Evolutionary conservation across 176 grass and related monocot genomes (phyloP), one percentile per base, ranked within the genome.

Genomic region (Phoenix dactylifera): DNA sequence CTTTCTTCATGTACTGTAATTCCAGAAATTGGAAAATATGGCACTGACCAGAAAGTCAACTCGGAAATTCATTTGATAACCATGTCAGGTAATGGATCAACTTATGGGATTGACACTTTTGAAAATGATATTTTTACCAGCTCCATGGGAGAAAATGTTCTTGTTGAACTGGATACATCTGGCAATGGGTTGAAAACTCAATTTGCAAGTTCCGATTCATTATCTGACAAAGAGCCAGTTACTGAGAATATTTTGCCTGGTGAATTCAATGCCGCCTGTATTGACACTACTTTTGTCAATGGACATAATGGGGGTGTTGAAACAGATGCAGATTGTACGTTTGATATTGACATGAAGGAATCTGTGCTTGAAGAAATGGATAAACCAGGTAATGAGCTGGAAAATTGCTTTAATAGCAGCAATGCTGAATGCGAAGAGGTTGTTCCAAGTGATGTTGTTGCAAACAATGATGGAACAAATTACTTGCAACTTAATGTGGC

Each of bases 261-360:
- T 62, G 69, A 71, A 60, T 69, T 61, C 35, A 60, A 84, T 76
- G 26, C 52, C 59, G 66, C 53, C 18, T 68, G 24, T 54, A 66
- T 61, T 39, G 77, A 67, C n/a, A 48, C 65, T 28, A 57, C 78
- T 65, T 80, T 68, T 71, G 71, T 52, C 54, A 59, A 70, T 79
- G 69, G 64, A 65, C 76, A 77, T 52, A 59, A 50, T 22, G 63
- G 64, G 72, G 68, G 73, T 5, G 67, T 26, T 55, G 81, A 61
- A 68, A 72, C 71, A 64, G 83, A 81, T 63, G 86, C 62, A 22
- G 76, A 76, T 28, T 69, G 59, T 61, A 74, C 66, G 1, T 82
- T 98, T 71, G 84, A 92, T 92, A 85, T 97, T 52, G 77, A 89
- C 62, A 78, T 85, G 58, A 87, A 89, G 19, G 80, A 74, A 22